Base-by-base conservation (phyloP, 2,329 filamentous ascomycete genomes). In the Ceratocystis eucalypticola region DNA sequence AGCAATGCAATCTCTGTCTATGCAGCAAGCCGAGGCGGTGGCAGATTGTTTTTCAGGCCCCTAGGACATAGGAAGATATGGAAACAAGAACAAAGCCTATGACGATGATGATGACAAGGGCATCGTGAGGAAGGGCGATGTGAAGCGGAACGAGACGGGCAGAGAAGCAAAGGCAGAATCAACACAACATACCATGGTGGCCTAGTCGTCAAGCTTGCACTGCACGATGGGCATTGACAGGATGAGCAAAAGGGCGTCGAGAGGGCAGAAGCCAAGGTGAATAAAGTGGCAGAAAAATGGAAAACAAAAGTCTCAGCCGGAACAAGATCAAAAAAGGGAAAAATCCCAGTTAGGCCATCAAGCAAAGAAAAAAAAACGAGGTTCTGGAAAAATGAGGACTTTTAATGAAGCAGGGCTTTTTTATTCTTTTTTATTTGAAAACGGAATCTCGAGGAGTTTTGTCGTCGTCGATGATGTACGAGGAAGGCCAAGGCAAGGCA, bases 301-400 rank as follows among this genome's bases (percentile, higher is more conserved):
- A 70, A 67, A 71, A 70, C 74, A 76, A 73, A 73, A 72, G 72
- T 73, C 73, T 73, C 72, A 72, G 74, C 73, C 72, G 75, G 28
- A 61, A 30, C 8, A 37, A 22, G 64, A 50, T 63, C 44, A 41
- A 63, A 30, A 30, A 33, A 59, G 22, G 12, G 28, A 59, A 33
- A 59, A 33, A n/a, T 44, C 44, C 20, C 10, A 33, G 41, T n/a
- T 63, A 46, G 61, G 61, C 17, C 44, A 63, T 17, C n/a, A 33
- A 41, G 53, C 28, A 62, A 20, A 20, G 20, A 20, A 20, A 48
- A 10, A 10, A 48, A 25, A 48, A 20, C 22, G 22, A 62, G 44
- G 22, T 17, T 15, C 6, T n/a, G 41, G 28, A n/a, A 22, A 20
- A 25, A 25, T 12, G 25, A 53, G 48, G 10, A 20, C 20, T 6